A percentile compares a stretch with the other conserved stretches of the same genome.
phyloP scores from a whole-genome alignment of 371 early-diverging fungal genomes.

The Phascolomyces articulosus region DNA sequence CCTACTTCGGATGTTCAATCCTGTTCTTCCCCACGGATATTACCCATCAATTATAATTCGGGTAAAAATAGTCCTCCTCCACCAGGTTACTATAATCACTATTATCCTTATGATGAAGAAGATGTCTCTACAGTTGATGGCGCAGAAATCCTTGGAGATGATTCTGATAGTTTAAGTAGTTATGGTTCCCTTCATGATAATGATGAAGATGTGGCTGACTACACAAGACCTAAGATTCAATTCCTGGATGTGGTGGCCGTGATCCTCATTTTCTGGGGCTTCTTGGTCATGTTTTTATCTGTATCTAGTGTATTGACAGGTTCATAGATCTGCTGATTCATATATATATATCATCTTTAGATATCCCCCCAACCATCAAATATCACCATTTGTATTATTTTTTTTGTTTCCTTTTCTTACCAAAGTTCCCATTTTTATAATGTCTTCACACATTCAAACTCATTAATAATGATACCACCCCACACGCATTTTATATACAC shows the following conservation, averaged over 20 bases:
- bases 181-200: background rate
- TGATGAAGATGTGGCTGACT: background rate
- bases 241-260: conserved; percentile 31
- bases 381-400: background rate
- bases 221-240: conserved; percentile 15
- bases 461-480: background rate
- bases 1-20: conserved; percentile 12
- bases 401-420: background rate
- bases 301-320: conserved; percentile 16
- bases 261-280: conserved; percentile 38
- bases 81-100: conserved; percentile 1
- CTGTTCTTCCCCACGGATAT: conserved; percentile 16
- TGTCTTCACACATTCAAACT: too few relatives aligned
- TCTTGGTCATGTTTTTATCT: conserved; percentile 41
- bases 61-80: background rate
- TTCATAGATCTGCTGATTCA: background rate
- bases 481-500: too few relatives aligned
- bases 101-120: conserved; percentile 18
- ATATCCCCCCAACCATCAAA: background rate
- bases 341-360: background rate
- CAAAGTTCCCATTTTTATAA: background rate
- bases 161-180: background rate
- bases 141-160: conserved; percentile 14
- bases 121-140: conserved; percentile 22
- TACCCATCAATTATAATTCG: conserved; percentile 2